Base-by-base conservation (phyloP, 495 filamentous ascomycete genomes). In the Mytilinidion resinicola region DNA sequence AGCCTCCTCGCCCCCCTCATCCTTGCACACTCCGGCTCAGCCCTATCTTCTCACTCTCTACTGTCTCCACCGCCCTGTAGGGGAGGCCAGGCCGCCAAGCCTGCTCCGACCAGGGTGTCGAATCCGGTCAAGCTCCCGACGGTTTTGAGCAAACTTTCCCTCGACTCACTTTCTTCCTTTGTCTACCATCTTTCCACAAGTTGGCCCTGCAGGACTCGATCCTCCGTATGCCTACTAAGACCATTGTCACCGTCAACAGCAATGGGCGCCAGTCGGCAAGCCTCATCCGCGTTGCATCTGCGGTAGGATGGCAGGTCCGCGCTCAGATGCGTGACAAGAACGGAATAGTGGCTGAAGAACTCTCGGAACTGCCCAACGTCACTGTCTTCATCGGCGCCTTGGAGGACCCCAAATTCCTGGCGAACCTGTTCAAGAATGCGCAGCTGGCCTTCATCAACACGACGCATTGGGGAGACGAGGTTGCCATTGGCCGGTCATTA, bases 381-480 rank as follows among this genome's bases (percentile, higher is more conserved):
- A 89, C 84, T 9, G 78, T 96, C 46, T 72, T 95, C 60, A 81
- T 87, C 61, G 92, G 92, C 41, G 83, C 87, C 39, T 78, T 96
- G n/a, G 86, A 91, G 67, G 81, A 86, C 51, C 79, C 80, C 59
- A 67, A 73, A 4, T 74, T 98, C 51, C 86, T 98, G 69, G 78
- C 80, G 30, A 72, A 82, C 21, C 80, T 98, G 11, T 98, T 97
- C 77, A 70, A 77, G 10, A 89, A 88, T 62, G 89, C 89, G 19
- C 84, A 91, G 56, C 77, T 91, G 38, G 93, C 93, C 56, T 98
- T 96, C 72, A 91, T 97, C 78, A 98, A 98, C 74, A 98, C 93
- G 33, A 92, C 90, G n/a, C 95, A 92, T 59, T 92, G 91, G 76
- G 95, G 93, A 35, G 91, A 97, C 69, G 93, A 98, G 77, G 80